Evolutionary conservation across 148 eudicot genomes (phyloP).

Genomic region (Vaccinium vitisidaea): DNA sequence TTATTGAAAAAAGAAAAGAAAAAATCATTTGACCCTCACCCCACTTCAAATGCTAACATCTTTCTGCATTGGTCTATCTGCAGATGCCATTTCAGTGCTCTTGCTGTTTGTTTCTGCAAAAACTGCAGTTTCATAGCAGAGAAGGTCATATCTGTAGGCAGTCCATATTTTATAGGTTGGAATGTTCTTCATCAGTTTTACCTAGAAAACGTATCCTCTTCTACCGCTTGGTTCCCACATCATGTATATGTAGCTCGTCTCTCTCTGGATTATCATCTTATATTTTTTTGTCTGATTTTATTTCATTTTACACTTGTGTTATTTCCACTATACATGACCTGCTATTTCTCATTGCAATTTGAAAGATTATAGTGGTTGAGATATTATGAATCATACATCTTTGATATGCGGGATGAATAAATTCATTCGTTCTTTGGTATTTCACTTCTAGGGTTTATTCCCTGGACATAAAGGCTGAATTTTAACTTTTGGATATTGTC

Average conservation of each 20-base stretch:
- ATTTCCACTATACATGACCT: neutral
- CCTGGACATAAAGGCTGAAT: neutral
- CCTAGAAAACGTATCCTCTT: slow-evolving; percentile 73
- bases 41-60: neutral
- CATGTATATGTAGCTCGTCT: neutral
- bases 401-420: too few species aligned
- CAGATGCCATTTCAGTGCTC: slow-evolving; percentile 48
- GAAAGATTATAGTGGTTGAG: neutral
- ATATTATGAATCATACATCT: neutral
- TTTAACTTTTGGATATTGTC: neutral
- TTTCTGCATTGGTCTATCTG: slow-evolving; percentile 17
- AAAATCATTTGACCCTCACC: neutral
- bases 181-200: slow-evolving; percentile 42
- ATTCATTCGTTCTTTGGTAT: neutral
- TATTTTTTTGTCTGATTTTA: neutral
- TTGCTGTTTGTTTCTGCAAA: slow-evolving; percentile 62
- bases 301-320: neutral
- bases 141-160: slow-evolving; percentile 51
- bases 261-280: neutral
- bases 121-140: slow-evolving; percentile 35
- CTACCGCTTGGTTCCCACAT: neutral
- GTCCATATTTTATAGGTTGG: slow-evolving; percentile 52
- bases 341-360: neutral
- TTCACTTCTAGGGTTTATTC: neutral
- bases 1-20: neutral